A percentile compares a stretch with the other conserved stretches of the same genome.
These are phyloP conservation scores for Echeveria elegans DNA, from an alignment of 164 flowering plant genomes.

Conservation along the genomic window DNA sequence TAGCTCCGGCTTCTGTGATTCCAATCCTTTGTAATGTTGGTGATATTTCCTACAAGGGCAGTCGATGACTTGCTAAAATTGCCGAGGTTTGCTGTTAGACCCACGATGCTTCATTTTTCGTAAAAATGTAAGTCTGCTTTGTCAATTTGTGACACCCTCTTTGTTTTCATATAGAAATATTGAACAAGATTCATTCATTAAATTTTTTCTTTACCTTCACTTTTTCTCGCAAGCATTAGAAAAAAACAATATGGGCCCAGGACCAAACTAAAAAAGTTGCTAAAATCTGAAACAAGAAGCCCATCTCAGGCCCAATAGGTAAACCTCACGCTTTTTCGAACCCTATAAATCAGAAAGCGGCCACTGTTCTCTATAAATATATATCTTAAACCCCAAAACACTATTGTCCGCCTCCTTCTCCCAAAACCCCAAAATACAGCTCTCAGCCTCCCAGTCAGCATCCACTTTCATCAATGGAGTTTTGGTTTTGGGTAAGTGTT, in stretches of 20 bases:
- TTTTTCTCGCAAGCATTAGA: too few relatives aligned
- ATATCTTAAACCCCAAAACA: not conserved
- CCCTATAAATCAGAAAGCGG: not conserved
- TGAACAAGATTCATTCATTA: too few relatives aligned
- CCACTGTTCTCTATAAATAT: not conserved
- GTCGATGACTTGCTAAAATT: constrained; percentile 77
- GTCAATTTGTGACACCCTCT: not conserved
- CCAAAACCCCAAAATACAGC: not conserved
- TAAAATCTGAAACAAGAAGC: too few relatives aligned
- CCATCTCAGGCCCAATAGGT: not conserved
- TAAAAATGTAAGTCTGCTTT: too few relatives aligned
- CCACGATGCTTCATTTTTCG: not conserved
- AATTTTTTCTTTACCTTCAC: too few relatives aligned
- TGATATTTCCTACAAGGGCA: too few relatives aligned
- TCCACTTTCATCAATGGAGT: not conserved
- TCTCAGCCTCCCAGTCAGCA: not conserved
- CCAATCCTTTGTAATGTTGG: too few relatives aligned
- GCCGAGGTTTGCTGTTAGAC: constrained; percentile 57
- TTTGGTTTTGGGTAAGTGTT: constrained; percentile 3
- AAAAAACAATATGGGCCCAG: too few relatives aligned
- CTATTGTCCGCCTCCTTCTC: not conserved
- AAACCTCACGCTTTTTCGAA: not conserved
- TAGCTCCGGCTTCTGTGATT: too few relatives aligned
- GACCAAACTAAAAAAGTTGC: too few relatives aligned
- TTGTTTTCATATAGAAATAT: constrained; percentile 13